Percentiles rank a stretch among this genome's conserved stretches.
phyloP scores from a whole-genome alignment of 352 stramenopile genomes.

The Phytophthora podocarpi region DNA sequence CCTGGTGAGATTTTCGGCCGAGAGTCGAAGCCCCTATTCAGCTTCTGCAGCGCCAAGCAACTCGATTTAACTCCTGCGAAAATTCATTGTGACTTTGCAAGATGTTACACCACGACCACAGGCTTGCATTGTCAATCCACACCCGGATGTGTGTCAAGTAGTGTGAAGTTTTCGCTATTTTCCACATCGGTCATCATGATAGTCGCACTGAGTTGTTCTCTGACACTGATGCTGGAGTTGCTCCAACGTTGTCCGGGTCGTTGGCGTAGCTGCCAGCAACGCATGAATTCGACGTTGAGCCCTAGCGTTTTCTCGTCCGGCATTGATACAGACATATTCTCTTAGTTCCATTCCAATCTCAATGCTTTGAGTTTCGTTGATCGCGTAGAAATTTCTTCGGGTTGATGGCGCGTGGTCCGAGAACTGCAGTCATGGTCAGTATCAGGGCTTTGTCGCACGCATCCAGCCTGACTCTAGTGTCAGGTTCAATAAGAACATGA shows the following conservation, averaged over 20 bases:
- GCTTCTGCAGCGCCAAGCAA: neutral
- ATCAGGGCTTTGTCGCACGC: neutral
- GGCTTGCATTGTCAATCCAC: conserved; percentile 6
- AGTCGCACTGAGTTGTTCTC: conserved; percentile 16
- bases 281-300: neutral
- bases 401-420: conserved; percentile 12
- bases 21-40: neutral
- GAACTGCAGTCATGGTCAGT: neutral
- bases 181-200: neutral
- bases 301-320: conserved; percentile 18
- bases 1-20: neutral
- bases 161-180: neutral
- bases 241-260: no score
- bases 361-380: neutral
- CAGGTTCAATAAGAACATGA: neutral
- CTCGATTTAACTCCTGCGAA: conserved; percentile 5
- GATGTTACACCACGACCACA: conserved; percentile 4
- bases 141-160: neutral
- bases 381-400: conserved; percentile 8
- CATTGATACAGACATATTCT: conserved; percentile 3
- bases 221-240: conserved; percentile 19
- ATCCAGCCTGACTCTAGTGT: neutral
- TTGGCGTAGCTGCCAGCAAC: neutral
- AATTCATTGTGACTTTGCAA: neutral
- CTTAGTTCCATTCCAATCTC: conserved; percentile 2